These are phyloP conservation scores for Uncinocarpus reesii DNA, from an alignment of 2,329 filamentous ascomycete genomes.

Conservation along the genomic window DNA sequence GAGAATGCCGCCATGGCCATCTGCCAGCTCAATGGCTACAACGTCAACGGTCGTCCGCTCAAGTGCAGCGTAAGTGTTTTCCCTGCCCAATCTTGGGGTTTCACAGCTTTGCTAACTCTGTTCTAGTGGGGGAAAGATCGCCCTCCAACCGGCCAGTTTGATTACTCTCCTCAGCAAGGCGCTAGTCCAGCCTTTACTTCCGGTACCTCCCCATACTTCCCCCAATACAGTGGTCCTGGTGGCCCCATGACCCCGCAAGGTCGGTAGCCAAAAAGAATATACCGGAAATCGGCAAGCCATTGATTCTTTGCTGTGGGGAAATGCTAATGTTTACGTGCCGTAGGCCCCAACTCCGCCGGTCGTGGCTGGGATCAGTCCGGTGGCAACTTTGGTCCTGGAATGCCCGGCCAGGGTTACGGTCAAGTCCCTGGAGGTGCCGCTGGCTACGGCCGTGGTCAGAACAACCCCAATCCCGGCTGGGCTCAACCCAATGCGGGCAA, in stretches of 20 bases:
- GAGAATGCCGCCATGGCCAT: slow-evolving; percentile 98
- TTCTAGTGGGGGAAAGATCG: slow-evolving; percentile 96
- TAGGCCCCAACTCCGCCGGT: slow-evolving; percentile 49
- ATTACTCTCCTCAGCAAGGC: slow-evolving; percentile 71
- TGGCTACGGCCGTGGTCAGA: slow-evolving; percentile 69
- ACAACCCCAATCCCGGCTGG: slow-evolving; percentile 44
- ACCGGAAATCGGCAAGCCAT: too few species aligned
- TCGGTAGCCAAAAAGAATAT: slow-evolving; percentile 27
- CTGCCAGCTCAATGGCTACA: slow-evolving; percentile 94
- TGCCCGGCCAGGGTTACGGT: slow-evolving; percentile 45
- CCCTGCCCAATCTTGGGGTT: too few species aligned
- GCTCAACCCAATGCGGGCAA: slow-evolving; percentile 42
- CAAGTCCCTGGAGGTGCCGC: slow-evolving; percentile 54
- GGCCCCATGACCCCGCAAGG: slow-evolving; percentile 53
- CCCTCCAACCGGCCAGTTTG: slow-evolving; percentile 70
- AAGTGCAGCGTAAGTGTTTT: slow-evolving; percentile 99
- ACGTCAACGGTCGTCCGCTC: slow-evolving; percentile 88
- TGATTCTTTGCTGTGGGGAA: too few species aligned
- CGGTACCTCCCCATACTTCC: slow-evolving; percentile 75
- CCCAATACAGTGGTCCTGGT: slow-evolving; percentile 73
- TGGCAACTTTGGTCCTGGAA: slow-evolving; percentile 33
- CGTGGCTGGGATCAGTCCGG: slow-evolving; percentile 51
- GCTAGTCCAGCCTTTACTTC: slow-evolving; percentile 58
- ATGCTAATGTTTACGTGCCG: not conserved
- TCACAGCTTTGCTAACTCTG: slow-evolving; percentile 21